A percentile compares a stretch with the other conserved stretches of the same genome.
Conservation (phyloP, 306 rosid species). For the Vigna radiata region DNA sequence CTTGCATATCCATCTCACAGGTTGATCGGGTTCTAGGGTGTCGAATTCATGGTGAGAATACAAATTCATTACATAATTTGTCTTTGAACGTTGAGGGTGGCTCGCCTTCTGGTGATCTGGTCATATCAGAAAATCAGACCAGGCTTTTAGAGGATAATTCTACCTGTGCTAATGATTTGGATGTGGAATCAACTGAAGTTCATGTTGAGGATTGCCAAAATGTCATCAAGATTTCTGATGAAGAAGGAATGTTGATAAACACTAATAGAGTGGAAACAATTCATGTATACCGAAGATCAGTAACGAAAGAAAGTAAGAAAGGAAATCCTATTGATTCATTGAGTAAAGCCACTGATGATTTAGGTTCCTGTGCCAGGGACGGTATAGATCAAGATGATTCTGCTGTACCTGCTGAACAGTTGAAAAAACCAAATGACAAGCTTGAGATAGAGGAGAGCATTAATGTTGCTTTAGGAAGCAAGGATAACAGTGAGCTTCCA, state of each 20-base stretch:
- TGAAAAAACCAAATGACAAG: conserved; percentile 56
- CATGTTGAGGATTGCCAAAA: conserved; percentile 56
- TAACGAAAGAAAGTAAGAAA: conserved; percentile 69
- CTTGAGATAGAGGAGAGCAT: conserved; percentile 50
- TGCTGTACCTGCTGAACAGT: conserved; percentile 57
- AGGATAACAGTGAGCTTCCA: conserved; percentile 55
- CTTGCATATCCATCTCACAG: conserved; percentile 55
- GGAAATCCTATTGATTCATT: conserved; percentile 55
- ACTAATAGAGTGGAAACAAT: conserved; percentile 61
- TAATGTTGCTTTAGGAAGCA: conserved; percentile 51
- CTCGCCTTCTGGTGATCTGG: conserved; percentile 57
- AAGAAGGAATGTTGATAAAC: conserved; percentile 60
- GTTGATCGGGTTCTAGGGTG: conserved; percentile 97
- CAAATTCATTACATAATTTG: conserved; percentile 52
- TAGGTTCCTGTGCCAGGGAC: conserved; percentile 47
- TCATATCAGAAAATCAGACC: conserved; percentile 60
- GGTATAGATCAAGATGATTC: conserved; percentile 59
- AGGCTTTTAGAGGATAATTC: conserved; percentile 58
- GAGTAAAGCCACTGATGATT: conserved; percentile 52
- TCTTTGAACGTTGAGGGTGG: conserved; percentile 58
- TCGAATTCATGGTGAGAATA: conserved; percentile 67
- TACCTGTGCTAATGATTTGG: conserved; percentile 66
- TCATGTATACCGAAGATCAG: conserved; percentile 78
- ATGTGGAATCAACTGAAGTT: conserved; percentile 57
- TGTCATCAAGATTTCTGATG: conserved; percentile 53